A percentile compares a stretch with the other conserved stretches of the same genome.
Conservation (phyloP, 306 rosid species). For the Prunus mira region DNA sequence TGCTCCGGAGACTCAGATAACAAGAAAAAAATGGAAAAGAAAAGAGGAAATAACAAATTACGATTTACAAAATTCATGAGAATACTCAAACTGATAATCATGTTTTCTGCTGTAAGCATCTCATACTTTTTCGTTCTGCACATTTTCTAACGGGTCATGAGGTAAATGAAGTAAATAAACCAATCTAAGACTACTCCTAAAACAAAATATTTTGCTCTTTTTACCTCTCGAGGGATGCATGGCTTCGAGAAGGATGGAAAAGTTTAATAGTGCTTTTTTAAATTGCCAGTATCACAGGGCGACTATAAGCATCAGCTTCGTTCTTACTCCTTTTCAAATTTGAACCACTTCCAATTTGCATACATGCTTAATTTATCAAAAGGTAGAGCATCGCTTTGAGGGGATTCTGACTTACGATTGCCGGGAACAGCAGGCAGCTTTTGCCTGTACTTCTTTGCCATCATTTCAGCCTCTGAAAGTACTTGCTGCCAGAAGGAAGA, state of each 20-base stretch:
- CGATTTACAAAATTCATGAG: slow-evolving; percentile 17
- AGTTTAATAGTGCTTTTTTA: neutral
- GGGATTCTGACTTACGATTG: slow-evolving; percentile 27
- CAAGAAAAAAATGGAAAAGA: neutral
- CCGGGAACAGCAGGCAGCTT: slow-evolving; percentile 42
- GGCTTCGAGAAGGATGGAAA: slow-evolving; percentile 2
- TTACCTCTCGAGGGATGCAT: neutral
- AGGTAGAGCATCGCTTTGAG: slow-evolving; percentile 30
- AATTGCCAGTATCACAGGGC: neutral
- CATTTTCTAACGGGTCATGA: slow-evolving; percentile 1
- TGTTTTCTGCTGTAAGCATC: neutral
- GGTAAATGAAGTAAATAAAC: neutral
- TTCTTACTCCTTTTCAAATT: slow-evolving; percentile 52
- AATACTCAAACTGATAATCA: neutral
- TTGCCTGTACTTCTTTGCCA: slow-evolving; percentile 77
- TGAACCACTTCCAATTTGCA: slow-evolving; percentile 92
- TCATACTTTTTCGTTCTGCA: neutral
- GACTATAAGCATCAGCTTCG: slow-evolving; percentile 6
- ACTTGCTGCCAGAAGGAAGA: slow-evolving; percentile 50
- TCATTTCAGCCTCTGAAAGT: slow-evolving; percentile 64
- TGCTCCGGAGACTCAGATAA: neutral
- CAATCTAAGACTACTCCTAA: neutral
- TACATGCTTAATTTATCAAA: slow-evolving; percentile 59
- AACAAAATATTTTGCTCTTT: neutral
- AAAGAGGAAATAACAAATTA: neutral